Conservation (phyloP, 2,329 filamentous ascomycete genomes). For the Sarocladium strictum region DNA sequence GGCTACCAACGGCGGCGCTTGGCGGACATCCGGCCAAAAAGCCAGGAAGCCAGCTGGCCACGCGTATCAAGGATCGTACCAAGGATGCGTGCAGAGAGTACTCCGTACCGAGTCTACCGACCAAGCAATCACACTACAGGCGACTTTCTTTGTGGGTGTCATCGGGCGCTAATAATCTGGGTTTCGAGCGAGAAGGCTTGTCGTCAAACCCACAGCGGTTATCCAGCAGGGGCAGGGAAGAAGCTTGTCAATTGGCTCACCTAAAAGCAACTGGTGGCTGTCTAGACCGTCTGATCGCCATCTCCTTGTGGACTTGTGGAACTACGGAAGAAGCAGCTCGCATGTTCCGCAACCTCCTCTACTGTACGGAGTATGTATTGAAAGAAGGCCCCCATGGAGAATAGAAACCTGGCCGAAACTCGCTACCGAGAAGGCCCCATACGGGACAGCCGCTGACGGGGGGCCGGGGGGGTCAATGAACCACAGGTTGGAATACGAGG, state of each 20-base stretch:
- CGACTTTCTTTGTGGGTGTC: background rate
- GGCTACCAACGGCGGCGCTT: background rate
- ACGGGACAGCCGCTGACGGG: background rate
- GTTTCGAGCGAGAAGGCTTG: background rate
- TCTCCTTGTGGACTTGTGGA: background rate
- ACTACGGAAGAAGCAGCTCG: background rate
- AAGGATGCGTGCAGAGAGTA: background rate
- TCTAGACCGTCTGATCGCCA: conserved; percentile 4
- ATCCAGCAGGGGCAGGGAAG: background rate
- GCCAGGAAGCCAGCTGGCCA: background rate
- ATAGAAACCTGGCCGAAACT: background rate
- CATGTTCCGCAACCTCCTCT: background rate
- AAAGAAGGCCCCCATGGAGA: background rate
- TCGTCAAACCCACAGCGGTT: background rate
- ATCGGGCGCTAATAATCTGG: background rate
- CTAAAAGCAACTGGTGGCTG: background rate
- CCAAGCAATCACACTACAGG: background rate
- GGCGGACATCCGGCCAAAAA: background rate
- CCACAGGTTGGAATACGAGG: background rate
- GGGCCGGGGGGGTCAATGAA: background rate
- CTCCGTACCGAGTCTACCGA: too few relatives aligned
- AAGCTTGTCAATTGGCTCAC: background rate
- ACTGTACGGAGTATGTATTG: too few relatives aligned
- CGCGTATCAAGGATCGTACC: background rate
- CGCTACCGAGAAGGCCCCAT: background rate